These are phyloP conservation scores for Aspergillus sp. DNA, from an alignment of 2,329 filamentous ascomycete genomes.

Conservation along the genomic window DNA sequence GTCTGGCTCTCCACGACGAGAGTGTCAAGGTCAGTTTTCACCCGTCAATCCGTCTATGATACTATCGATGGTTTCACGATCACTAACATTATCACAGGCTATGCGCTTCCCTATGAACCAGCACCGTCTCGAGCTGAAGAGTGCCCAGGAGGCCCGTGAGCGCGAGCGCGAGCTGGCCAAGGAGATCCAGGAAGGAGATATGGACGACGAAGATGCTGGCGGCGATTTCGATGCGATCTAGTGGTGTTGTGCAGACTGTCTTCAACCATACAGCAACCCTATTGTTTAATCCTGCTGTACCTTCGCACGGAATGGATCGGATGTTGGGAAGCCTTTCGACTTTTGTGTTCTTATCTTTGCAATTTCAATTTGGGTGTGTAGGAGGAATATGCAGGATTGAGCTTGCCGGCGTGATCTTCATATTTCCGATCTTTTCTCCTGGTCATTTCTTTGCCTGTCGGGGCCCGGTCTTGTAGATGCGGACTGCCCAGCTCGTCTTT, in stretches of 20 bases:
- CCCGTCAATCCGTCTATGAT: neutral
- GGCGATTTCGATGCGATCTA: constrained; percentile 97
- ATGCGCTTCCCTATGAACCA: constrained; percentile 99
- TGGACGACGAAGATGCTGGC: constrained; percentile 93
- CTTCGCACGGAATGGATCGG: constrained; percentile 1
- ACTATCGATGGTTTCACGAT: neutral
- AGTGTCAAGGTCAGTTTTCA: constrained; percentile 82
- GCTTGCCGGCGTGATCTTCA: constrained; percentile 23
- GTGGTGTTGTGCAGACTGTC: constrained; percentile 22
- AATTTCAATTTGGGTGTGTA: constrained; percentile 26
- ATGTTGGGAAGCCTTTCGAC: constrained; percentile 19
- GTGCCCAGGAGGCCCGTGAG: constrained; percentile 95
- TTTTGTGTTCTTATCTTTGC: constrained; percentile 26
- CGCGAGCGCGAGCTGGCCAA: constrained; percentile 95
- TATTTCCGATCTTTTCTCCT: constrained; percentile 23
- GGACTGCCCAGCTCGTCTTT: constrained; percentile 8
- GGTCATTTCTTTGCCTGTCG: constrained; percentile 13
- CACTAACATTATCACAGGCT: constrained; percentile 56
- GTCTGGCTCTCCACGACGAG: constrained; percentile 89
- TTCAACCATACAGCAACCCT: constrained; percentile 18
- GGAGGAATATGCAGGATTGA: constrained; percentile 25
- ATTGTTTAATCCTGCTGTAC: constrained; percentile 12
- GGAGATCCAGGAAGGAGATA: constrained; percentile 96
- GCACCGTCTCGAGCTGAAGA: constrained; percentile 94
- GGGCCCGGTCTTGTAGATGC: constrained; percentile 8